Conservation (phyloP, 176 grass and related monocot species). For the Lolium multiflorum region DNA sequence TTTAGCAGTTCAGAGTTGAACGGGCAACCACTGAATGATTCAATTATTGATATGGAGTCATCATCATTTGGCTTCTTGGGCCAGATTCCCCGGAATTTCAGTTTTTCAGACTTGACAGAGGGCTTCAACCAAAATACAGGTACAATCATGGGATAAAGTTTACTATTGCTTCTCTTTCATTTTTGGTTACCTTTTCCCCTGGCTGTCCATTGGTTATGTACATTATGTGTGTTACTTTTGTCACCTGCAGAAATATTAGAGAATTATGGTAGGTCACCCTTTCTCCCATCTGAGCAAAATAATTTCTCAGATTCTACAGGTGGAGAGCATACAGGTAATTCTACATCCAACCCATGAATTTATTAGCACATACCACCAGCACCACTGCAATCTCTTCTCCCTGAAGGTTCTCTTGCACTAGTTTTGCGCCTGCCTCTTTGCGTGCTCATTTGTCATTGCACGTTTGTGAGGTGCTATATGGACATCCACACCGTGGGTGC, state of each 20-base stretch:
- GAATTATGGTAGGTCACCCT: slow-evolving; percentile 74
- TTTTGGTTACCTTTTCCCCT: neutral
- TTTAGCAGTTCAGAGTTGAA: slow-evolving; percentile 93
- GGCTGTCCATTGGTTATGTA: neutral
- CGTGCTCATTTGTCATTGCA: neutral
- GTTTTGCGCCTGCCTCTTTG: neutral
- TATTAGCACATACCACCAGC: neutral
- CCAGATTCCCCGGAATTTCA: slow-evolving; percentile 87
- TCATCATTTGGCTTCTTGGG: slow-evolving; percentile 78
- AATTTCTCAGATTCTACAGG: slow-evolving; percentile 84
- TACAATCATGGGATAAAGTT: slow-evolving; percentile 37
- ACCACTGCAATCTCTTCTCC: neutral
- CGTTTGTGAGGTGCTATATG: neutral
- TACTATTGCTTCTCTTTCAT: neutral
- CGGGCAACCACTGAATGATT: slow-evolving; percentile 75
- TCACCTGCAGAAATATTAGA: slow-evolving; percentile 74
- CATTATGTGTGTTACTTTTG: slow-evolving; percentile 29
- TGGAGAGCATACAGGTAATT: slow-evolving; percentile 62
- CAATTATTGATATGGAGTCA: slow-evolving; percentile 82
- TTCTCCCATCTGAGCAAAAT: slow-evolving; percentile 74
- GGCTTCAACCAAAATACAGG: slow-evolving; percentile 87
- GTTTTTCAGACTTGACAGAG: slow-evolving; percentile 86
- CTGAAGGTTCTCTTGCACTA: slow-evolving; percentile 15
- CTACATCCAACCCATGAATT: neutral
- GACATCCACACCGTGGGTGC: neutral